Percentiles rank a stretch among this genome's conserved stretches.
phyloP scores from a whole-genome alignment of 2,329 filamentous ascomycete genomes.

The Monosporascus ibericus region DNA sequence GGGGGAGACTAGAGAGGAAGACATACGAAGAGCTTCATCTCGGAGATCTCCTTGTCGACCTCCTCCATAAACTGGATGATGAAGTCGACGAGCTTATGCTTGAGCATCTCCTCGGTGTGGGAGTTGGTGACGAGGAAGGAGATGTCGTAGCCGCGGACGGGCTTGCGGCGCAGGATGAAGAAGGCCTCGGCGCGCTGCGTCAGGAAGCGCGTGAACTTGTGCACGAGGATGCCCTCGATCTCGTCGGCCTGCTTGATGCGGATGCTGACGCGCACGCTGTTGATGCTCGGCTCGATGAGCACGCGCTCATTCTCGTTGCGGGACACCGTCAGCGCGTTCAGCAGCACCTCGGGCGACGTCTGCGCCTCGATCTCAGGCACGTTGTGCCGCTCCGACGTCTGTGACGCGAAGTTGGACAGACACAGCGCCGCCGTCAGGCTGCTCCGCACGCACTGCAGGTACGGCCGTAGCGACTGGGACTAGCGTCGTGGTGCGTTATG shows the following conservation, averaged over 20 bases:
- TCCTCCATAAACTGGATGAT: constrained; percentile 99
- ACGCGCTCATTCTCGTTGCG: constrained; percentile 97
- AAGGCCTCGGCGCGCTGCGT: constrained; percentile 95
- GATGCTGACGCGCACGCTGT: constrained; percentile 95
- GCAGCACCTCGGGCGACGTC: constrained; percentile 85
- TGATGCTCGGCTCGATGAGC: constrained; percentile 92
- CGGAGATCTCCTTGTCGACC: constrained; percentile 98
- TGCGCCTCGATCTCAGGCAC: constrained; percentile 94
- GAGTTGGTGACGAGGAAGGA: constrained; percentile 98
- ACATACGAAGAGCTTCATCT: constrained; percentile 99
- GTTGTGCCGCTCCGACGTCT: constrained; percentile 94
- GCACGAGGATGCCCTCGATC: constrained; percentile 95
- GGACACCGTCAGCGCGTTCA: constrained; percentile 85
- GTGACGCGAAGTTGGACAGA: constrained; percentile 94
- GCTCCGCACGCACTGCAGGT: constrained; percentile 92
- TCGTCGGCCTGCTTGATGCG: constrained; percentile 99
- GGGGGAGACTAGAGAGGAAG: not conserved
- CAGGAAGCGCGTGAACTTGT: constrained; percentile 96
- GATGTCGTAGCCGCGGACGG: constrained; percentile 97
- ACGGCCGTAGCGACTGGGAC: constrained; percentile 96
- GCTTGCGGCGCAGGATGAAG: constrained; percentile 92
- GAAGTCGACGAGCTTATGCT: constrained; percentile 98
- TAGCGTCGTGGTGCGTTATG: constrained; percentile 21
- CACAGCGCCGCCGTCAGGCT: constrained; percentile 91
- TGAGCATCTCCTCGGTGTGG: constrained; percentile 97